A percentile compares a stretch with the other conserved stretches of the same genome.
These are phyloP conservation scores for Pichia heedii DNA, from an alignment of 805 yeast species.

Conservation along the genomic window DNA sequence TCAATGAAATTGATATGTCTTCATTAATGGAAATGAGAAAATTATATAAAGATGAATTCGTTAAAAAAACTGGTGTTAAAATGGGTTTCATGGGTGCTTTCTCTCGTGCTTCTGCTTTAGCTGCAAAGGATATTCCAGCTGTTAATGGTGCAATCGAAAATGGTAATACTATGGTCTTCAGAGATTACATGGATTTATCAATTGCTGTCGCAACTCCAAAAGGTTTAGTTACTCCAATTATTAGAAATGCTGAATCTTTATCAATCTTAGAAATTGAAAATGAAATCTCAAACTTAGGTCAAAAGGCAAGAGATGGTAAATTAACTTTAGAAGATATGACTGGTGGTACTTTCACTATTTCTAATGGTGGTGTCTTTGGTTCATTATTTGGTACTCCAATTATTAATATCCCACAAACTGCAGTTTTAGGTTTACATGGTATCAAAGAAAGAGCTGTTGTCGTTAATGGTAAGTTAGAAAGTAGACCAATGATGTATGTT, in stretches of 20 bases:
- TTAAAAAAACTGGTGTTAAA: slow-evolving; percentile 88
- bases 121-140: slow-evolving; percentile 90
- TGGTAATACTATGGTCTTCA: slow-evolving; percentile 86
- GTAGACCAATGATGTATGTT: slow-evolving; percentile 99
- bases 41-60: slow-evolving; percentile 90
- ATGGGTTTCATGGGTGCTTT: slow-evolving; percentile 99
- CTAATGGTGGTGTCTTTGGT: slow-evolving; percentile 99
- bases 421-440: slow-evolving; percentile 96
- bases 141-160: slow-evolving; percentile 91
- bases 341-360: slow-evolving; percentile 98
- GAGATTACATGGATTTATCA: slow-evolving; percentile 94
- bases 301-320: slow-evolving; percentile 94
- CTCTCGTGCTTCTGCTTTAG: slow-evolving; percentile 86
- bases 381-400: slow-evolving; percentile 97
- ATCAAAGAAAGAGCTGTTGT: slow-evolving; percentile 90
- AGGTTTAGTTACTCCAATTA: slow-evolving; percentile 96
- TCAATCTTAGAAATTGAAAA: slow-evolving; percentile 82
- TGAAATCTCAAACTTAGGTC: slow-evolving; percentile 74
- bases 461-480: slow-evolving; percentile 88
- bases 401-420: slow-evolving; percentile 96
- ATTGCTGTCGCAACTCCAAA: slow-evolving; percentile 98
- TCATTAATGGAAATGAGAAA: slow-evolving; percentile 89
- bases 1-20: slow-evolving; percentile 97
- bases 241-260: slow-evolving; percentile 91
- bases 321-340: slow-evolving; percentile 97